phyloP scores from a whole-genome alignment of 1,139 yeast genomes.

The Blastobotrys niveus region DNA sequence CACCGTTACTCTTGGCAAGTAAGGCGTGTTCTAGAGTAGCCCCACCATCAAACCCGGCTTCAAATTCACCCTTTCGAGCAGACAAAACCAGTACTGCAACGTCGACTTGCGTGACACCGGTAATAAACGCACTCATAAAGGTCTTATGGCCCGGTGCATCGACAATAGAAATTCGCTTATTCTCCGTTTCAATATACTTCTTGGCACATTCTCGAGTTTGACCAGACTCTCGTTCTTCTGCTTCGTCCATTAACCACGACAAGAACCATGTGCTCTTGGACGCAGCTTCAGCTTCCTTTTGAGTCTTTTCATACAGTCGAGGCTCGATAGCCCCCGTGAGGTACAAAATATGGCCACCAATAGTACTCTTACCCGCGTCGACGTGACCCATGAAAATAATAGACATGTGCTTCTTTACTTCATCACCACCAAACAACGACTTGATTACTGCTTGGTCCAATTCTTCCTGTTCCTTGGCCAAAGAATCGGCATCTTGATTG shows the following conservation, averaged over 20 bases:
- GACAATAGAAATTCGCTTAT: slow-evolving; percentile 92
- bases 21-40: slow-evolving; percentile 98
- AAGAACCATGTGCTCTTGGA: slow-evolving; percentile 99
- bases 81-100: slow-evolving; percentile 94
- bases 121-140: slow-evolving; percentile 98
- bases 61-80: slow-evolving; percentile 98
- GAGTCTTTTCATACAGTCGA: slow-evolving; percentile 98
- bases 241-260: slow-evolving; percentile 99
- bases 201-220: slow-evolving; percentile 98
- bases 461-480: slow-evolving; percentile 68
- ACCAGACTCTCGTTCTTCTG: slow-evolving; percentile 98
- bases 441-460: slow-evolving; percentile 83
- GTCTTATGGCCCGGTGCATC: slow-evolving; percentile 99
- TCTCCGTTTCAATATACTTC: slow-evolving; percentile 94
- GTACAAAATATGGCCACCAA: slow-evolving; percentile 95
- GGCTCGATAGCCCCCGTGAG: slow-evolving; percentile 96
- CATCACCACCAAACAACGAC: slow-evolving; percentile 82
- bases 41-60: slow-evolving; percentile 99
- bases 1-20: slow-evolving; percentile 97
- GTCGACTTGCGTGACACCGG: slow-evolving; percentile 99
- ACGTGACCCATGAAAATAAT: slow-evolving; percentile 99
- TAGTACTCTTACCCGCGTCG: slow-evolving; percentile 98
- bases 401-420: slow-evolving; percentile 80
- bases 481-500: slow-evolving; percentile 40
- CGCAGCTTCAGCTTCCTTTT: slow-evolving; percentile 97